A percentile compares a stretch with the other conserved stretches of the same genome.
Evolutionary conservation across 345 rosid genomes (phyloP).

Genomic region (Lepidium didymum): DNA sequence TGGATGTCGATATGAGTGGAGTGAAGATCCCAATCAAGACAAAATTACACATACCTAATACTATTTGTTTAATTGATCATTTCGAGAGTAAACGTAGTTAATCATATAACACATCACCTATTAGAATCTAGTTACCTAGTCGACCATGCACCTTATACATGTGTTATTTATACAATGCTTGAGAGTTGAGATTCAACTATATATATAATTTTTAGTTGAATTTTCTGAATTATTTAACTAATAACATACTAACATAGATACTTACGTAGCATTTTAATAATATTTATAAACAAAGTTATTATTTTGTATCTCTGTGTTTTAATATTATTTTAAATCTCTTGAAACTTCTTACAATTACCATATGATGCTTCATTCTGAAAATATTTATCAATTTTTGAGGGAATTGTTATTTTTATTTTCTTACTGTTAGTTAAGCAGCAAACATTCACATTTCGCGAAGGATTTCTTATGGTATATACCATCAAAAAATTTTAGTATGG

Average conservation of each 20-base stretch:
- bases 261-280: not conserved
- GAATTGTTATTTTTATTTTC: no score
- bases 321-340: not conserved
- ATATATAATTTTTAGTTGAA: not conserved
- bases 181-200: not conserved
- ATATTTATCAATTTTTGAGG: no score
- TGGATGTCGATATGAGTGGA: constrained; percentile 29
- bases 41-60: constrained; percentile 21
- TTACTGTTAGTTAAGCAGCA: no score
- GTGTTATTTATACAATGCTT: not conserved
- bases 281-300: not conserved
- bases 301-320: not conserved
- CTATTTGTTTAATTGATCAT: constrained; percentile 17
- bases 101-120: constrained; percentile 2
- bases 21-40: constrained; percentile 25
- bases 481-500: fast-evolving
- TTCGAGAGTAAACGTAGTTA: constrained; percentile 8
- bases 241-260: not conserved
- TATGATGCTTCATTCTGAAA: not conserved
- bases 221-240: not conserved
- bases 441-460: no score
- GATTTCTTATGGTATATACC: no score
- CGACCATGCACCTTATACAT: constrained; percentile 13
- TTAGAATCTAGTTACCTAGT: constrained; percentile 17
- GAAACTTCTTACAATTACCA: not conserved